Evolutionary conservation across 1,284 basidiomycete genomes (phyloP).

Genomic region (Trichosporon asahii): DNA sequence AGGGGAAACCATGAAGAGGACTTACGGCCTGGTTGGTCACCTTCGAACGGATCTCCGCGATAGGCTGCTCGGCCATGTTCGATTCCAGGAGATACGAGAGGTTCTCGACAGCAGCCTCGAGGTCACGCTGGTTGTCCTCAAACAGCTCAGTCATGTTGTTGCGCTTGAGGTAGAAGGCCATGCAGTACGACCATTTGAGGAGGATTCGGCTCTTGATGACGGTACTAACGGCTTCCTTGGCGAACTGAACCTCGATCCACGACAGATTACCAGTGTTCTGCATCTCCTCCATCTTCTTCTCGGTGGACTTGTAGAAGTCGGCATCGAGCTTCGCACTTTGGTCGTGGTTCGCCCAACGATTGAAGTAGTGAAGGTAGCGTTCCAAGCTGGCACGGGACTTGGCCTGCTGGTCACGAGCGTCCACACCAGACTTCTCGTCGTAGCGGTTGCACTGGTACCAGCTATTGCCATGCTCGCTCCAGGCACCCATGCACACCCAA

Average conservation of each 20-base stretch:
- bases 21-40: conserved; percentile 89
- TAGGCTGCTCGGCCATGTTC: conserved; percentile 76
- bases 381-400: conserved; percentile 83
- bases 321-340: conserved; percentile 93
- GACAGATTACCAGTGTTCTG: conserved; percentile 84
- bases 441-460: conserved; percentile 99
- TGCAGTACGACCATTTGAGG: conserved; percentile 99
- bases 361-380: conserved; percentile 93
- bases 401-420: conserved; percentile 86
- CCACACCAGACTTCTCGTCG: conserved; percentile 85
- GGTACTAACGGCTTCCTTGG: conserved; percentile 93
- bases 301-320: conserved; percentile 87
- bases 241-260: conserved; percentile 99
- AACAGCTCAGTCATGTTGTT: conserved; percentile 94
- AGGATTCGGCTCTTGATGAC: conserved; percentile 88
- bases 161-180: conserved; percentile 87
- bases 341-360: conserved; percentile 97
- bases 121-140: conserved; percentile 94
- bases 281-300: conserved; percentile 99
- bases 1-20: conserved; percentile 10
- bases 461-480: conserved; percentile 94
- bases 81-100: conserved; percentile 87
- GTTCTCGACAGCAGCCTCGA: conserved; percentile 92
- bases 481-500: conserved; percentile 72
- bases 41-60: conserved; percentile 77